Percentiles rank a stretch among this genome's conserved stretches.
Conservation (phyloP, 768 basidiomycete species). For the Suillus discolor region DNA sequence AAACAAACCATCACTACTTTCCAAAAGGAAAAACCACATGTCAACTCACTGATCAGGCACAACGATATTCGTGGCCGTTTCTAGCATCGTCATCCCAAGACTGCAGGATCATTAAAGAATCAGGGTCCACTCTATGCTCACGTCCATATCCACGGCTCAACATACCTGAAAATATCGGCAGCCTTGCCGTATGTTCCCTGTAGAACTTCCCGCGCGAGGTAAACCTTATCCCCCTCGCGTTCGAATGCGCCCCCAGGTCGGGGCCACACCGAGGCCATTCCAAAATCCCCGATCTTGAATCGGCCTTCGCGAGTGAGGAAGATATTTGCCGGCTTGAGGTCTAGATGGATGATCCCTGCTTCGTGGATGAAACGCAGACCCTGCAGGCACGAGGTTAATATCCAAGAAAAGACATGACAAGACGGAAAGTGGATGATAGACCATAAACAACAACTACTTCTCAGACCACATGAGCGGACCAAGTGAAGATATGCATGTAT, state of each 20-base stretch:
- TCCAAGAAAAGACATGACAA: constrained; percentile 28
- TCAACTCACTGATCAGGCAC: constrained; percentile 91
- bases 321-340: constrained; percentile 97
- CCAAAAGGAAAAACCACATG: constrained; percentile 15
- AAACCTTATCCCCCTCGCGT: constrained; percentile 95
- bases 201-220: constrained; percentile 95
- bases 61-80: constrained; percentile 93
- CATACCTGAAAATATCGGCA: constrained; percentile 96
- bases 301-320: constrained; percentile 86
- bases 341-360: constrained; percentile 89
- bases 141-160: constrained; percentile 16
- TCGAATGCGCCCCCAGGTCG: constrained; percentile 68
- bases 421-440: background rate
- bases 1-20: constrained; percentile 20
- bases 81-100: constrained; percentile 94
- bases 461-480: background rate
- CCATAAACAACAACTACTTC: background rate
- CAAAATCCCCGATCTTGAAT: constrained; percentile 98
- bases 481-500: background rate
- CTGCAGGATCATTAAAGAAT: constrained; percentile 43
- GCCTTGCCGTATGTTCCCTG: constrained; percentile 90
- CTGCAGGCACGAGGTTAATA: constrained; percentile 35
- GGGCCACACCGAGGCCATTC: constrained; percentile 96
- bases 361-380: constrained; percentile 90
- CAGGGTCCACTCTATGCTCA: constrained; percentile 6